Evolutionary conservation across 768 basidiomycete genomes (phyloP).

Genomic region (Agrocybe pediades): DNA sequence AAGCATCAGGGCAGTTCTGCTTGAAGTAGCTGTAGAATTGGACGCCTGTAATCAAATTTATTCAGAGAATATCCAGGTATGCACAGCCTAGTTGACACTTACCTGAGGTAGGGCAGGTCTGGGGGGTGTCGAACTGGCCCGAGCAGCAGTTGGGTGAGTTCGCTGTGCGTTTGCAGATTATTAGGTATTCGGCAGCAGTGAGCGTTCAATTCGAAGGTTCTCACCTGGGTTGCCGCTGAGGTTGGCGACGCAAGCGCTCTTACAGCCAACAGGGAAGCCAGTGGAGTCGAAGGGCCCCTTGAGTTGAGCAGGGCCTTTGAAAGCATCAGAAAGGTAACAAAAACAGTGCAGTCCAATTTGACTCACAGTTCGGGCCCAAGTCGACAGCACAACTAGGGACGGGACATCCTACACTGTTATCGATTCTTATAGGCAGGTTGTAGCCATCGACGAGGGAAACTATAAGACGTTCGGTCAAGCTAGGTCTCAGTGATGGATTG

Average conservation of each 20-base stretch:
- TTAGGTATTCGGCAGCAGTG: not conserved
- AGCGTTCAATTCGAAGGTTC: not conserved
- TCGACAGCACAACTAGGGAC: slow-evolving; percentile 64
- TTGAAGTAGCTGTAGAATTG: slow-evolving; percentile 43
- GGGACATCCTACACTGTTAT: slow-evolving; percentile 55
- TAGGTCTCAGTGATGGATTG: not conserved
- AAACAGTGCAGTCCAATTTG: not conserved
- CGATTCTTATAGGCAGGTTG: slow-evolving; percentile 61
- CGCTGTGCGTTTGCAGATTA: slow-evolving; percentile 28
- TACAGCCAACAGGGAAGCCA: slow-evolving; percentile 63
- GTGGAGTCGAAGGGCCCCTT: slow-evolving; percentile 53
- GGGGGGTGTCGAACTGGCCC: slow-evolving; percentile 49
- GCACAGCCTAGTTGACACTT: not conserved
- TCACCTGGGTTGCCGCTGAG: slow-evolving; percentile 43
- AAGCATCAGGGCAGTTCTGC: slow-evolving; percentile 44
- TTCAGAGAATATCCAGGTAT: not conserved
- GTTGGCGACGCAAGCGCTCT: slow-evolving; percentile 54
- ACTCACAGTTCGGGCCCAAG: slow-evolving; percentile 47
- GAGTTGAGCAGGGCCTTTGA: slow-evolving; percentile 48
- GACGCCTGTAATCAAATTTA: slow-evolving; percentile 37
- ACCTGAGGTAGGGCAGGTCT: slow-evolving; percentile 55
- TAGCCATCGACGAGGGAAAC: slow-evolving; percentile 70
- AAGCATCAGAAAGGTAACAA: slow-evolving; percentile 5
- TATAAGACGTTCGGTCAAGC: slow-evolving; percentile 18
- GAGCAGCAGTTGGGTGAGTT: slow-evolving; percentile 68